Evolutionary conservation across 768 basidiomycete species (phyloP).

Genomic region (Serendipita sp.): DNA sequence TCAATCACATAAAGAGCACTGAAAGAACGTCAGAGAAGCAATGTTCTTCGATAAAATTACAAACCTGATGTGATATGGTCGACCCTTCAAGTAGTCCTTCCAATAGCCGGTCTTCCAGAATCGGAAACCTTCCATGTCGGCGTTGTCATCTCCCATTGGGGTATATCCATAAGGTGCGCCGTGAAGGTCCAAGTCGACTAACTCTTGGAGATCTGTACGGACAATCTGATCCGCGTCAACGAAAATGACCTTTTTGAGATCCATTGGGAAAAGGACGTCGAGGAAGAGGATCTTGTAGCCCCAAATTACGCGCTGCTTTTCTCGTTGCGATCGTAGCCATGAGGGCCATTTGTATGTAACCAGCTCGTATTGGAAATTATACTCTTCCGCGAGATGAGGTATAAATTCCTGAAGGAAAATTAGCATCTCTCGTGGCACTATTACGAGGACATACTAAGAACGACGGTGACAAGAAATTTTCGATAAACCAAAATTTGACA

Average conservation of each 20-base stretch:
- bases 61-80: constrained; percentile 90
- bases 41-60: constrained; percentile 11
- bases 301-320: constrained; percentile 98
- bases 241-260: constrained; percentile 96
- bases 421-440: background rate
- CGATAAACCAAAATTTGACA: constrained; percentile 99
- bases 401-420: constrained; percentile 59
- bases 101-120: constrained; percentile 99
- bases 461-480: constrained; percentile 95
- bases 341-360: constrained; percentile 99
- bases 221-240: constrained; percentile 98
- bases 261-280: constrained; percentile 97
- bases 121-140: constrained; percentile 92
- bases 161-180: constrained; percentile 93
- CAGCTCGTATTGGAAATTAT: constrained; percentile 89
- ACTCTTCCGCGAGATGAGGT: constrained; percentile 78
- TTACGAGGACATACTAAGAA: constrained; percentile 51
- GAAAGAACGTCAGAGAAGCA: background rate
- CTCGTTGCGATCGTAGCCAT: constrained; percentile 91
- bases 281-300: constrained; percentile 99
- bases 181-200: constrained; percentile 83
- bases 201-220: constrained; percentile 83
- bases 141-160: constrained; percentile 92
- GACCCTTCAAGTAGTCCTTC: constrained; percentile 70
- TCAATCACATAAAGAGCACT: constrained; percentile 95